Base-by-base conservation (phyloP, 116 monocot species). In the Zostera marina region DNA sequence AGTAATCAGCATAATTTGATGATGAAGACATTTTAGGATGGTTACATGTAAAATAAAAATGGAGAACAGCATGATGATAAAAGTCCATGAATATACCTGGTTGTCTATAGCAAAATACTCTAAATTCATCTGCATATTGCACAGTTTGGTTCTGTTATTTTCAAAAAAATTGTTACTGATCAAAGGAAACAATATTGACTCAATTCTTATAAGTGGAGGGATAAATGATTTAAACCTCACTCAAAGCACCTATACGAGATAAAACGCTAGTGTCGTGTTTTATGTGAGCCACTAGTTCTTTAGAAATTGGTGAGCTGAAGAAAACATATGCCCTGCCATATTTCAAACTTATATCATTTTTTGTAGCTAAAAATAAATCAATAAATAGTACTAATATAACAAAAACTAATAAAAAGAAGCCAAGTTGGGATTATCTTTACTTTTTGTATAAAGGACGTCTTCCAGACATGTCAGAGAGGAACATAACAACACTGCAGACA, bases 401-500 rank as follows among this genome's bases (percentile, higher is more conserved):
- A 53, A 22, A 53, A 53, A 25, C 11, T 2, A 7, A 45, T 45
- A 45, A 7, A 5, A 22, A 9, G 56, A 40, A 15, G n/a, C 32
- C 56, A 56, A 56, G 40, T 39, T 59, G 44, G 11, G 6, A n/a
- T 12, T 40, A 53, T 5, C 42, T 87, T 60, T 86, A 99, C 98
- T 91, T 99, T 67, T 74, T 99, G 56, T 99, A 99, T 60, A 99
- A 67, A 46, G 98, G 98, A 40, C 76, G 70, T 69, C 83, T 81
- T 71, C 98, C 98, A 49, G 98, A 90, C 98, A 99, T 99, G 57
- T 99, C 98, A 12, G 87, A 91, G 21, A 91, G 66, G 64, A 99
- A 81, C 87, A 87, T 84, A 22, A 83, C 65, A 58, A 99, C 68
- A 66, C 98, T 99, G 91, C 83, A 91, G 25, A 52, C 9, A 59